A percentile compares a stretch with the other conserved stretches of the same genome.
phyloP scores from a whole-genome alignment of 2,329 filamentous ascomycete genomes.

The Knufia fluminis region DNA sequence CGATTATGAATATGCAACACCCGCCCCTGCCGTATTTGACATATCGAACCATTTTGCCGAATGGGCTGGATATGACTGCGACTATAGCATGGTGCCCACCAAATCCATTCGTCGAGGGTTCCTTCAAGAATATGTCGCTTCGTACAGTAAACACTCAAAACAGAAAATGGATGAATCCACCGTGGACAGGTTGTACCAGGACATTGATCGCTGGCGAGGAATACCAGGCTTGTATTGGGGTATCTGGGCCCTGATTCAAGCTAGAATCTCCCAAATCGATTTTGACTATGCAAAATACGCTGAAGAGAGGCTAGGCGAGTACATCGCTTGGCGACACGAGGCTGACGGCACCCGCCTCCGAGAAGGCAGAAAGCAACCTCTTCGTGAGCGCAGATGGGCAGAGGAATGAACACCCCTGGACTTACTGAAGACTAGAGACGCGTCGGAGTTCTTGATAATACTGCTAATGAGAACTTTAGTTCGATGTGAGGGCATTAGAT shows the following conservation, averaged over 20 bases:
- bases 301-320: conserved; percentile 75
- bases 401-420: conserved; percentile 36
- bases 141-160: conserved; percentile 54
- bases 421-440: background rate
- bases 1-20: conserved; percentile 96
- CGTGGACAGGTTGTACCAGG: conserved; percentile 61
- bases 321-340: conserved; percentile 80
- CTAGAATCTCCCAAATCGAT: conserved; percentile 86
- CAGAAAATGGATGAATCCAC: conserved; percentile 38
- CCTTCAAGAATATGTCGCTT: conserved; percentile 69
- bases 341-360: conserved; percentile 49
- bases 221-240: conserved; percentile 84
- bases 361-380: conserved; percentile 51
- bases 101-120: conserved; percentile 68
- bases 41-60: conserved; percentile 97
- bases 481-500: too few species aligned
- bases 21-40: conserved; percentile 90
- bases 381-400: conserved; percentile 75
- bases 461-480: background rate
- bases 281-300: conserved; percentile 95
- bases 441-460: background rate
- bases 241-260: conserved; percentile 92
- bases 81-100: conserved; percentile 74
- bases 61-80: conserved; percentile 95
- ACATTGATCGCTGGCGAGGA: conserved; percentile 81